phyloP scores from a whole-genome alignment of 2,329 filamentous ascomycete species.

The Blastomyces gilchristii region DNA sequence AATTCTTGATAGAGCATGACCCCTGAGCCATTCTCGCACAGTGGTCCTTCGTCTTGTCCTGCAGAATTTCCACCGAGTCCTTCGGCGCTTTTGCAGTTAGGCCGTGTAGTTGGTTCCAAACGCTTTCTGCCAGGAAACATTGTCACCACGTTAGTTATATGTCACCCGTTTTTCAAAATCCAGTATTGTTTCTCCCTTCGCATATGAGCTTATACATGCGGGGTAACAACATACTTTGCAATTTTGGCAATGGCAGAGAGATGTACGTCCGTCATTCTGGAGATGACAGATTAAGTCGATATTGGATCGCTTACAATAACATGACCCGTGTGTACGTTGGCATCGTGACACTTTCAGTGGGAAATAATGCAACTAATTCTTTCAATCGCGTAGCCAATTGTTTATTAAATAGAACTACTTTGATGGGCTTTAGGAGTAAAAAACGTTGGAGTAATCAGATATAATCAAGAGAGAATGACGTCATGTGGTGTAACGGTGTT shows the following conservation, averaged over 20 bases:
- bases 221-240: conserved; percentile 35
- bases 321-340: conserved; percentile 31
- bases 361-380: background rate
- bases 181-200: no score
- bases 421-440: background rate
- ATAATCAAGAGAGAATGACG: background rate
- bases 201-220: no score
- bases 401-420: background rate
- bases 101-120: conserved; percentile 43
- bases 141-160: background rate
- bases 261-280: conserved; percentile 42
- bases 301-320: conserved; percentile 42
- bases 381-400: background rate
- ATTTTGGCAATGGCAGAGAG: conserved; percentile 44
- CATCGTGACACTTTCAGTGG: conserved; percentile 16
- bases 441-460: no score
- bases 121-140: conserved; percentile 33
- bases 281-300: conserved; percentile 36
- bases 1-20: conserved; percentile 42
- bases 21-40: conserved; percentile 44
- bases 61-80: conserved; percentile 33
- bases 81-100: conserved; percentile 43
- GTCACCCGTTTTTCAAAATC: background rate
- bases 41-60: conserved; percentile 36
- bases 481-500: background rate